Base-by-base conservation (phyloP, 768 basidiomycete species). In the Psilocybe cyanescens region DNA sequence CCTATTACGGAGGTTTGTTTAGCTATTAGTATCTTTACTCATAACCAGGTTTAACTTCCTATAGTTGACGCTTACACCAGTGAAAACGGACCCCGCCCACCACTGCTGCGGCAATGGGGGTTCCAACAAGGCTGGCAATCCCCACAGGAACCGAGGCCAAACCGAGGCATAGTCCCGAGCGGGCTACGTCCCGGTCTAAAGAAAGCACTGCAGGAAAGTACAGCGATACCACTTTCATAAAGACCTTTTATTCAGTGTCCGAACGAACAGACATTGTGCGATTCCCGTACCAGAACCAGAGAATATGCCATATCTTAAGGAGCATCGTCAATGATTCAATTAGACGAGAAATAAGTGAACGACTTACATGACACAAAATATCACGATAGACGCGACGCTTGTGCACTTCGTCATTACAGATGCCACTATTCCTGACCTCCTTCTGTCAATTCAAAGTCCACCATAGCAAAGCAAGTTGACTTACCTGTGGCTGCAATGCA, bases 91-190 rank as follows among this genome's bases (percentile, higher is more conserved):
- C 8, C 55, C 55, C 9, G 55, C 37, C 37, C 35, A 56, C 55
- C 3, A 56, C 55, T 16, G 55, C 55, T 5, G 39, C 55, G n/a
- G 35, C 37, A 28, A 56, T 56, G 24, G 55, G 55, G 17, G 55
- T 56, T 4, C 55, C 55, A 44, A 56, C 30, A 29, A 56, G 55
- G 29, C 37, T 56, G 3, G 55, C 55, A 16, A 56, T 56, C 29
- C 55, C 55, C 8, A 56, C 55, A 6, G 55, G 55, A n/a, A 56
- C 55, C 7, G 55, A 56, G 9, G 50, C 50, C 14, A 52, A 24
- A 12, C 50, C 50, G 17, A 52, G 50, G 14, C 50, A 30, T 31
- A 52, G 29, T 7, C 50, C 50, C 6, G 50, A 52, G 29, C 28
- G 50, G 12, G 50, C 33, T 28, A 52, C 50, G 17, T 52, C 28